Base-by-base conservation (phyloP, 352 stramenopile genomes). In the Globisporangium canariense region DNA sequence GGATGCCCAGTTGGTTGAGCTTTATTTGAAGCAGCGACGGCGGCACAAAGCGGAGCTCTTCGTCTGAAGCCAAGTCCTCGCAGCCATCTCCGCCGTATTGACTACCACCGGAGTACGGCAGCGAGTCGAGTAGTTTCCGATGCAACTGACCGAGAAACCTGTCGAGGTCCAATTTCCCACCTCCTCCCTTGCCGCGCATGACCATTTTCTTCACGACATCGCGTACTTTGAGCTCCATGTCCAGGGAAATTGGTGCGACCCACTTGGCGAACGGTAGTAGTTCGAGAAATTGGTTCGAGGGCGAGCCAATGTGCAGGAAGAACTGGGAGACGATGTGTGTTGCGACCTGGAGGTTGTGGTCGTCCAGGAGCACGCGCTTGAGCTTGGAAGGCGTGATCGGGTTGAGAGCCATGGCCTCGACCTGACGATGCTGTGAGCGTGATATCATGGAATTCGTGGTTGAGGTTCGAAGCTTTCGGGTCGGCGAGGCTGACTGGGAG, bases 311-410 rank as follows among this genome's bases (percentile, higher is more conserved):
- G 25, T 83, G 70, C 18, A 76, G 45, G 56, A 86, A 89, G 58
- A 86, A 89, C 51, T 86, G 79, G 7, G 71, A 65, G 54, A 86
- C 56, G 1, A 86, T 67, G 13, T 85, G 69, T 0, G 58, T 79
- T 2, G 76, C 86, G 0, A 71, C 75, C 6, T 79, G 55, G 3
- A 89, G 25, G 10, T 58, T 58, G 59, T 82, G 67, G 2, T 61
- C 22, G 30, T 45, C 57, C 9, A 74, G 65, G 9, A 88, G 64
- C 0, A 72, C 58, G 11, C 74, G 60, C 43, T 88, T 76, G 18
- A 88, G 71, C 36, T 32, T 66, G 0, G 64, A 40, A 0, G 74
- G 69, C 1, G 77, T 82, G 38, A 89, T 65, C 0, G 77, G 79
- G 36, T 82, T 70, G 4, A 72, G 34, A 7, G 40, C 40, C 0